Evolutionary conservation across 345 rosid species (phyloP).

Genomic region (Leavenworthia alabamica): DNA sequence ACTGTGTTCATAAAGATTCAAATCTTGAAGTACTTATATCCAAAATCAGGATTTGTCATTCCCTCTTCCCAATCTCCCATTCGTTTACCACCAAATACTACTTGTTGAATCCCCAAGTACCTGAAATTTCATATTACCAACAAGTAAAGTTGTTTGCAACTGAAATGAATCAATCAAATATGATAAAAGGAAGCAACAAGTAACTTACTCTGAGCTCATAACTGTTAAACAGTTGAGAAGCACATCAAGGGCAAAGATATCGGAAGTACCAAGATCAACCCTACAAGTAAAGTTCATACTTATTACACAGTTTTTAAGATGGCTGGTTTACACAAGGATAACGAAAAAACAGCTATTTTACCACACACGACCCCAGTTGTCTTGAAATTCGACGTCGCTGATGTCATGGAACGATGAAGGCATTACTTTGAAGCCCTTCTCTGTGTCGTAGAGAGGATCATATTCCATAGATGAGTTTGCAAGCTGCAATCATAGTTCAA

Average conservation of each 20-base stretch:
- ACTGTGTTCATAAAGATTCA: conserved; percentile 29
- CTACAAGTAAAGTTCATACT: conserved; percentile 36
- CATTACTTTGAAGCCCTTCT: conserved; percentile 70
- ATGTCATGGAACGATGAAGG: conserved; percentile 93
- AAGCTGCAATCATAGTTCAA: conserved; percentile 40
- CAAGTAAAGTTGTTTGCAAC: not conserved
- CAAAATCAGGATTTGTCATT: conserved; percentile 66
- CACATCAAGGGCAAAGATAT: conserved; percentile 71
- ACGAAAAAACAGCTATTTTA: conserved; percentile 20
- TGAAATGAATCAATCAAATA: not conserved
- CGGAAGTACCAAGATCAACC: conserved; percentile 92
- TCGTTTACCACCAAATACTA: conserved; percentile 70
- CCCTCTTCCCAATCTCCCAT: conserved; percentile 97
- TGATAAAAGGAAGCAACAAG: not conserved
- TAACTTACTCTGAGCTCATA: conserved; percentile 73
- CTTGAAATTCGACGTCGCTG: conserved; percentile 90
- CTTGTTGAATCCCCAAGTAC: conserved; percentile 75
- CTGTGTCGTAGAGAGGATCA: conserved; percentile 75
- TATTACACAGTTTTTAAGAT: not conserved
- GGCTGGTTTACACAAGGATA: not conserved
- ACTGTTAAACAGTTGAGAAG: conserved; percentile 84
- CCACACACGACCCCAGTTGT: conserved; percentile 94
- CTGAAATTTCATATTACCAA: conserved; percentile 33
- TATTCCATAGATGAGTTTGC: conserved; percentile 68
- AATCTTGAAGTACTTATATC: conserved; percentile 80